phyloP scores from a whole-genome alignment of 139 green algal genomes.

The Chlamydomonas sphaeroides region DNA sequence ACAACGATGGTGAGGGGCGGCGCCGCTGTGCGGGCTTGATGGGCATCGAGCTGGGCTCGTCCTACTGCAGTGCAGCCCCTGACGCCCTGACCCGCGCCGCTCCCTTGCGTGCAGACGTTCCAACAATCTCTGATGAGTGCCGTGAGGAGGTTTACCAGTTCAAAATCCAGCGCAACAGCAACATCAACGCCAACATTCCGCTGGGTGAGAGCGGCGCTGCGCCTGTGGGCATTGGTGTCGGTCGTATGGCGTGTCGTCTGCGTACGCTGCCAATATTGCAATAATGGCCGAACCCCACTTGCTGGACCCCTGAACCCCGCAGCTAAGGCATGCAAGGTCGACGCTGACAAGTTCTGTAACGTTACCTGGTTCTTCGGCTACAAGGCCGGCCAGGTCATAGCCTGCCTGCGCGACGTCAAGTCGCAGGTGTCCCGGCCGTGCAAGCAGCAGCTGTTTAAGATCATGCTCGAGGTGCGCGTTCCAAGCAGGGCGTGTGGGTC shows the following conservation, averaged over 20 bases:
- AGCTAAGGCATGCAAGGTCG: constrained; percentile 77
- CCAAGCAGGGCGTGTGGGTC: no score
- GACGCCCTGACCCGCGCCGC: no score
- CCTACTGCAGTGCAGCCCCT: no score
- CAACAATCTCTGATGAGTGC: constrained; percentile 58
- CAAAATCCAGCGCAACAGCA: constrained; percentile 73
- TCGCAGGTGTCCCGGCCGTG: constrained; percentile 56
- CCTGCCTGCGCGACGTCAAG: constrained; percentile 53
- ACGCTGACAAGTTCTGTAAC: constrained; percentile 72
- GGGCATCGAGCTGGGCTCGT: no score
- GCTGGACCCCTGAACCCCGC: no score
- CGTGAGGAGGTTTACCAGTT: constrained; percentile 76
- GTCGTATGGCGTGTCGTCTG: no score
- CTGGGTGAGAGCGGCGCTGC: constrained; percentile 59
- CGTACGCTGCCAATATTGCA: no score
- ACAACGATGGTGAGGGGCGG: constrained; percentile 30
- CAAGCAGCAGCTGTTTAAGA: constrained; percentile 66
- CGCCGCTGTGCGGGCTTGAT: no score
- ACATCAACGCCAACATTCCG: constrained; percentile 81
- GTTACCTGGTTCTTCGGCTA: constrained; percentile 62
- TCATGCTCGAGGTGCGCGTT: constrained; percentile 60
- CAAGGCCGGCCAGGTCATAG: constrained; percentile 45
- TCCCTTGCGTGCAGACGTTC: constrained; percentile 13
- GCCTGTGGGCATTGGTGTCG: no score
- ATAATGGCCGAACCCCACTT: no score